Base-by-base conservation (phyloP, 2,329 filamentous ascomycete species). In the Xenosphaeropsis pyriputrescens region DNA sequence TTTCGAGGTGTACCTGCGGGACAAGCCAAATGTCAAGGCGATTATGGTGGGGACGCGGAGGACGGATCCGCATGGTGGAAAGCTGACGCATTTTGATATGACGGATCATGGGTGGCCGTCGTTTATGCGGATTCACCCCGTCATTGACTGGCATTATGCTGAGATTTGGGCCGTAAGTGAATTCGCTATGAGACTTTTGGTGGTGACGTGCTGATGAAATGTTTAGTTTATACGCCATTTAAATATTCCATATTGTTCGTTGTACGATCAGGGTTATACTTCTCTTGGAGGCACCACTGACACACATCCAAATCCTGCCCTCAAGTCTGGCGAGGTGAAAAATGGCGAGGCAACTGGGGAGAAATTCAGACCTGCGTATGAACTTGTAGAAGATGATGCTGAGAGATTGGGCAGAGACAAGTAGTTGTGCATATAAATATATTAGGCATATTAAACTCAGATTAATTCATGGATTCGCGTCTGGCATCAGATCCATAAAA, bases 111-210 rank as follows among this genome's bases (percentile, higher is more conserved):
- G 80, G 2, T 98, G 91, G 91, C 91, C 91, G 29, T 63, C 68
- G 32, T 94, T 96, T 52, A 88, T 96, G 78, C 75, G 91, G 41
- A 70, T 96, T 42, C 86, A 98, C 58, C 89, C 91, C 0, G 83
- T 98, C 8, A 88, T 98, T 53, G 91, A 98, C 59, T 98, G 91
- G 91, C 85, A 91, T 57, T 94, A 95, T 58, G 73, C 75, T 9
- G 89, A 96, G 57, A 89, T 96, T 38, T 96, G 91, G 91, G 75
- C 78, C 14, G 86, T 93, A 53, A 66, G 84, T 68, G 53, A 50
- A 14, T 33, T 29, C 32, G 18, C 22, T 18, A 17, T 41, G 18
- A 32, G 38, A 26, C 6, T 5, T n/a, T 22, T 6, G 17, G 34
- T 29, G 26, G 16, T 34, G 8, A 30, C 8, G 8, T 26, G 22